Conservation (phyloP, 805 yeast species). For the Tetrapisispora iriomotensis region DNA sequence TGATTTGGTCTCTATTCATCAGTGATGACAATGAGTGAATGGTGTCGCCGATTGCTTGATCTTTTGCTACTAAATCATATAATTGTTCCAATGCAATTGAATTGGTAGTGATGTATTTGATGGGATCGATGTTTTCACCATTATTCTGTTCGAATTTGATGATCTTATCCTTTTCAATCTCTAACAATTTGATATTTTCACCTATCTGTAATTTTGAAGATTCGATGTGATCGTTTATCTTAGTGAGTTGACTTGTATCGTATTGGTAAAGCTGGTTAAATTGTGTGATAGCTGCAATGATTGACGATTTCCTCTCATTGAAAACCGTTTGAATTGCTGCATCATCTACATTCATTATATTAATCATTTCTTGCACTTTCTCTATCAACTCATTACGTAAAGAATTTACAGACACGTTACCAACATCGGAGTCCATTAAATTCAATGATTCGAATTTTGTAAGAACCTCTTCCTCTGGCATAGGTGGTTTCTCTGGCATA, state of each 20-base stretch:
- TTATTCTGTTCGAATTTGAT: slow-evolving; percentile 9
- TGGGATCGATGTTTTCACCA: slow-evolving; percentile 31
- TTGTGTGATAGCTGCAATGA: slow-evolving; percentile 30
- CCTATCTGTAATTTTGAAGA: neutral
- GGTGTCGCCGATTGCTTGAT: slow-evolving; percentile 64
- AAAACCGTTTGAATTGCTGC: slow-evolving; percentile 5
- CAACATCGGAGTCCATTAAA: slow-evolving; percentile 8
- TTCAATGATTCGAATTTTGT: slow-evolving; percentile 5
- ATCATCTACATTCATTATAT: slow-evolving; percentile 8
- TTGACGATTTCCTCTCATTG: slow-evolving; percentile 8
- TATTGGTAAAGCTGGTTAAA: slow-evolving; percentile 29
- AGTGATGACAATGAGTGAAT: slow-evolving; percentile 36
- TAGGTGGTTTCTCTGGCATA: neutral
- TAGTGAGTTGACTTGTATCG: slow-evolving; percentile 27
- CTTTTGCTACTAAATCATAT: slow-evolving; percentile 45
- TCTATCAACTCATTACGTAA: slow-evolving; percentile 11
- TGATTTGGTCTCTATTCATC: slow-evolving; percentile 12
- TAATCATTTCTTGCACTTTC: slow-evolving; percentile 8
- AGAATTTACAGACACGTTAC: neutral
- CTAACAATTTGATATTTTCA: neutral
- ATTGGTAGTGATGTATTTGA: slow-evolving; percentile 40
- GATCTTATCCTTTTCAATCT: slow-evolving; percentile 22
- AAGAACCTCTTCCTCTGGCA: slow-evolving; percentile 7
- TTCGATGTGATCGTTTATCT: slow-evolving; percentile 8
- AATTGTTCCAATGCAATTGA: slow-evolving; percentile 46